Percentiles rank a stretch among this genome's conserved stretches.
These are phyloP conservation scores for Proliferodiscus dingleyae DNA, from an alignment of 2,329 filamentous ascomycete species.

Conservation along the genomic window DNA sequence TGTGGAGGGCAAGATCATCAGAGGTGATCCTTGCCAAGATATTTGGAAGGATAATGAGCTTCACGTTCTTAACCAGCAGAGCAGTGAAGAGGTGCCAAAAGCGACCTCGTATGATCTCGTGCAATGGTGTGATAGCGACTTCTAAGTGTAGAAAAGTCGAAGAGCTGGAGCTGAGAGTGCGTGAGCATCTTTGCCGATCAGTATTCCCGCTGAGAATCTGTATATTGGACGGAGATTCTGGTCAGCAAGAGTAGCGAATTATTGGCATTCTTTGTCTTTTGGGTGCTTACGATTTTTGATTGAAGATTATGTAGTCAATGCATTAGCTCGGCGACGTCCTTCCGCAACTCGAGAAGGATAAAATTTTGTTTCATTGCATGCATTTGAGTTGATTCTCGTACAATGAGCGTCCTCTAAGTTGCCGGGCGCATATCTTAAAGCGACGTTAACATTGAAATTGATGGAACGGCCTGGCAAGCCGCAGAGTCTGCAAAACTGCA, in stretches of 20 bases:
- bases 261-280: constrained; percentile 1
- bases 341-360: constrained; percentile 3
- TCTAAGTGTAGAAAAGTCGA: constrained; percentile 4
- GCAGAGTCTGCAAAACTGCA: neutral
- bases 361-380: neutral
- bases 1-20: neutral
- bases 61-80: neutral
- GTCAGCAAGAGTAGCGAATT: constrained; percentile 5
- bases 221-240: constrained; percentile 4
- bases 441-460: neutral
- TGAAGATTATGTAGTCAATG: constrained; percentile 2
- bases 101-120: too few relatives aligned
- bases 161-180: neutral
- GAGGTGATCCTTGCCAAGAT: neutral
- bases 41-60: neutral
- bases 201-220: constrained; percentile 1
- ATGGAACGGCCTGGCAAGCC: neutral
- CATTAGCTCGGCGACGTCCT: neutral
- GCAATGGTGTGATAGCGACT: constrained; percentile 1
- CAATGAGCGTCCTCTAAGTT: neutral
- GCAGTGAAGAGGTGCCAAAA: neutral
- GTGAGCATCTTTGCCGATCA: constrained; percentile 1
- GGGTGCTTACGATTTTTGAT: neutral
- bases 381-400: neutral
- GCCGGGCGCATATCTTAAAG: neutral